A percentile compares a stretch with the other conserved stretches of the same genome.
These are phyloP conservation scores for fission yeast (Schizosaccharomyces pombe) DNA, from an alignment of 805 yeast genomes.

Conservation along the genomic window ASM294v3 CU329670.1:3571001-3571500, in stretches of 20 bases:
- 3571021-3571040: background rate
- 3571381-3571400: constrained; percentile 48
- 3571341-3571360: constrained; percentile 66
- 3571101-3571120: too few relatives aligned
- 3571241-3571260: constrained; percentile 73
- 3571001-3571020: background rate
- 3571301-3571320: constrained; percentile 66
- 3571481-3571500: constrained; percentile 23
- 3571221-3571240: constrained; percentile 12
- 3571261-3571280: constrained; percentile 67
- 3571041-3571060: background rate
- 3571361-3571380: constrained; percentile 55
- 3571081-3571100: background rate
- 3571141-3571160: too few relatives aligned
- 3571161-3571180: too few relatives aligned
- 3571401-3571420: constrained; percentile 36
- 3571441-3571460: constrained; percentile 56
- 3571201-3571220: background rate
- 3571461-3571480: constrained; percentile 37
- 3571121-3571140: background rate
- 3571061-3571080: background rate
- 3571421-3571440: constrained; percentile 34
- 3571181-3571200: too few relatives aligned
- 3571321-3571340: constrained; percentile 63
- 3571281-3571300: constrained; percentile 70